Evolutionary conservation across 257 asterid species (phyloP), one percentile per base, ranked within the genome.

Genomic region (Solanum bulbocastanum): DNA sequence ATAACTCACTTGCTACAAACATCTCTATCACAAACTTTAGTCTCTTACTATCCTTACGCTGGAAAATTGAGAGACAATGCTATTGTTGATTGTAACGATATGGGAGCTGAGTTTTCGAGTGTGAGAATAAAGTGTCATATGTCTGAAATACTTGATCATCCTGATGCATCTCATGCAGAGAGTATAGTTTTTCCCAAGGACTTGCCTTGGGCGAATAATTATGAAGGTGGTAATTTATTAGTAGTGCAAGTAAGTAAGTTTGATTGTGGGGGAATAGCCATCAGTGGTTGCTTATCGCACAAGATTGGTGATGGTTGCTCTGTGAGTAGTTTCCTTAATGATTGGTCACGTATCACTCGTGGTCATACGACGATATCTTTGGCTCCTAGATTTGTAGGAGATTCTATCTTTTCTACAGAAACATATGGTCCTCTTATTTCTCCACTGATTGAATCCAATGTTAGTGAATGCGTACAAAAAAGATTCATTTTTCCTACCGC

Each of bases 21-120:
- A 83, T 89, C 89, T 8, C n/a, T 89, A 2, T 87, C 89, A n/a
- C 12, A 89, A 20, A 74, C 86, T 40, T 14, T 89, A 8, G 4
- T 39, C 37, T 35, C 44, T 13, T 89, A 72, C 75, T 89, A 71
- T 33, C 91, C 91, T 4, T 87, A 85, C 8, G 90, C 90, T 0
- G 88, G 90, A 74, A 60, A 25, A 3, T 36, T 83, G 6, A 32
- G 2, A 3, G 85, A 76, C 15, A 42, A 83, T 40, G 18, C 27
- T 87, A 13, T 15, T 10, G 8, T 69, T 16, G 44, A 42, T 23
- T 83, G 73, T 42, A 88, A 83, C 1, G 84, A 87, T 30, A 78
- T 46, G 82, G 87, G 85, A 7, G 81, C 62, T 5, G 78, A 73
- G 0, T 74, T 52, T 4, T 49, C 30, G 1, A 87, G 56, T 22